Percentiles rank a stretch among this genome's conserved stretches.
These are phyloP conservation scores for Jackrogersella minutella DNA, from an alignment of 495 filamentous ascomycete genomes.

Conservation along the genomic window DNA sequence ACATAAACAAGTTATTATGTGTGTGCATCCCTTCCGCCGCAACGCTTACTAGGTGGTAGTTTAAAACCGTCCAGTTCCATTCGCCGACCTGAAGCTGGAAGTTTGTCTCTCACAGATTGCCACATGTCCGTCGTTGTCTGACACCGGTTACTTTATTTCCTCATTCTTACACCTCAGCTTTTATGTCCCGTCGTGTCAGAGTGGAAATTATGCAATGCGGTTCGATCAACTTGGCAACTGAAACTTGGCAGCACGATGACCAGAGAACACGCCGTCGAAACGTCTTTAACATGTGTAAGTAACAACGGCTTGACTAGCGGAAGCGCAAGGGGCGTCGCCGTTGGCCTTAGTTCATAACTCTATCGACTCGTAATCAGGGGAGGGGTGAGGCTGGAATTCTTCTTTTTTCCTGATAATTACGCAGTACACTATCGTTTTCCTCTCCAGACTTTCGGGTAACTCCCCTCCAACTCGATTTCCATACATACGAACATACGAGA, in stretches of 20 bases:
- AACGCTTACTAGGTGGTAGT: conserved; percentile 22
- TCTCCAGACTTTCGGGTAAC: neutral
- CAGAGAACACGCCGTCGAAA: neutral
- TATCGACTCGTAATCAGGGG: conserved; percentile 27
- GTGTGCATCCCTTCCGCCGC: conserved; percentile 36
- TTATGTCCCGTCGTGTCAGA: conserved; percentile 7
- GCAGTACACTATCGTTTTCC: neutral
- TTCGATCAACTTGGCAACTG: conserved; percentile 35
- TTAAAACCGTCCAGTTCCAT: conserved; percentile 19
- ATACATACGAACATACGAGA: conserved; percentile 19
- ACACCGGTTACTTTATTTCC: conserved; percentile 1
- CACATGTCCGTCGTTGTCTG: conserved; percentile 31
- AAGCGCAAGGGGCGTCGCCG: conserved; percentile 22
- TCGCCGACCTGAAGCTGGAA: conserved; percentile 7
- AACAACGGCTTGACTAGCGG: conserved; percentile 10
- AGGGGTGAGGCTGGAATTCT: conserved; percentile 1
- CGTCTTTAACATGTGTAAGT: neutral
- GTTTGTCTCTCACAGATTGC: conserved; percentile 33
- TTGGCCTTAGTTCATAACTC: conserved; percentile 9
- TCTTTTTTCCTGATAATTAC: neutral
- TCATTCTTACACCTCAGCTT: neutral
- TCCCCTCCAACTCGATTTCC: neutral
- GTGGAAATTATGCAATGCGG: conserved; percentile 33
- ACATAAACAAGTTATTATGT: conserved; percentile 18
- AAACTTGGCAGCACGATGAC: conserved; percentile 23